Conservation (phyloP, 139 green algal species). For the Volvox reticuliferus region DNA sequence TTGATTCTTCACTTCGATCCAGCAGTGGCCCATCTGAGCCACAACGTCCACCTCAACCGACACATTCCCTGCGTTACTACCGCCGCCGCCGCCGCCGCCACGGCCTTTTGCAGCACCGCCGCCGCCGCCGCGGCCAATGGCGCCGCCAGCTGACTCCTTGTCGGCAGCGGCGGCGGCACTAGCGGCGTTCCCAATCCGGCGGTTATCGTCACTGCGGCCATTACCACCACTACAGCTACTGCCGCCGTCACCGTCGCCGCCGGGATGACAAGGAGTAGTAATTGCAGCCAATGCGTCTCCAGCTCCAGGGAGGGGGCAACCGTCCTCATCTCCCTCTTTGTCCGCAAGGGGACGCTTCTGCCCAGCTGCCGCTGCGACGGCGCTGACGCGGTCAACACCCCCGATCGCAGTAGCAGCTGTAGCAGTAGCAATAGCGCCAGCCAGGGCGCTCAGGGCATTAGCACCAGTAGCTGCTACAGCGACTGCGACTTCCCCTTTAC, state of each 20-base stretch:
- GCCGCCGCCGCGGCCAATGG: no score
- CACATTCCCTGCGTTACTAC: not conserved
- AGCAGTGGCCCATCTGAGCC: slow-evolving; percentile 57
- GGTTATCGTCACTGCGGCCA: no score
- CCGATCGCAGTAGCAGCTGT: not conserved
- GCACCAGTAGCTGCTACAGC: not conserved
- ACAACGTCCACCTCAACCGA: slow-evolving; percentile 68
- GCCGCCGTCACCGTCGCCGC: no score
- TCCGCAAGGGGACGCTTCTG: not conserved
- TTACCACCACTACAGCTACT: no score
- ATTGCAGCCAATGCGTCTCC: no score
- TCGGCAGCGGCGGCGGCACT: no score
- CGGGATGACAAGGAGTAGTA: no score
- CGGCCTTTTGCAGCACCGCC: not conserved
- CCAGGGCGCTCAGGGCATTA: not conserved
- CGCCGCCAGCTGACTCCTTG: no score
- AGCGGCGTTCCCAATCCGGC: no score
- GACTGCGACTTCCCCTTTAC: not conserved
- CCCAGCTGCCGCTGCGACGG: not conserved
- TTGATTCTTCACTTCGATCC: slow-evolving; percentile 79
- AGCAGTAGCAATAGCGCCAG: not conserved
- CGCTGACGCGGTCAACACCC: not conserved
- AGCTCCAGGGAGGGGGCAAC: no score
- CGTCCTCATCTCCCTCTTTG: not conserved
- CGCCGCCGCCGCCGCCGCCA: not conserved